Base-by-base conservation (phyloP, 2,329 filamentous ascomycete genomes). In the Penicillium sp. region DNA sequence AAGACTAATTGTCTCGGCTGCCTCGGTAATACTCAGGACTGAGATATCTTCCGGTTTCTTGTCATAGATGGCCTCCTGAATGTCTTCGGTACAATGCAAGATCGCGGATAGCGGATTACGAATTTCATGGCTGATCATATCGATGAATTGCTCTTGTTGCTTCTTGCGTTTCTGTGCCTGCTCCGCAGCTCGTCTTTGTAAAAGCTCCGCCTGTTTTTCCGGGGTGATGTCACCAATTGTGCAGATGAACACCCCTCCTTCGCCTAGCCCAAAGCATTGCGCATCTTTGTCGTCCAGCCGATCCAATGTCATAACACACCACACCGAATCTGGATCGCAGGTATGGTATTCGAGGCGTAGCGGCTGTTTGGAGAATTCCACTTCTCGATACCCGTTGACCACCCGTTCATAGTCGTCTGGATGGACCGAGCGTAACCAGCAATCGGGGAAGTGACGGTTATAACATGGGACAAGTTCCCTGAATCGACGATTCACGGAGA, bases 191-290 rank as follows among this genome's bases (percentile, higher is more conserved):
- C 86, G 81, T 63, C 83, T 90, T 70, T 95, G 89, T 32, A 91
- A 84, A 43, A 87, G 85, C 70, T 95, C 90, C 1, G 90, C 90
- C 79, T 87, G 87, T 70, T 95, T 96, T 68, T 94, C 89, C 50
- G 88, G 84, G 16, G 88, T 91, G 60, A 96, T 95, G 66, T 95
- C 90, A 0, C 90, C 93, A 47, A 95, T 87, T 5, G 68, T 67
- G 49, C 63, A 65, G n/a, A 67, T 55, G 8, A 58, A 61, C 0
- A 66, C 60, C 0, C 58, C 57, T 1, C 42, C 42, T 1, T 38
- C 41, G 6, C 36, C 11, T 2, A 62, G 23, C 0, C 47, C 26
- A 30, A 65, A 60, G 1, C 54, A 47, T 11, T 51, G 41, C 4
- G 55, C 34, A 23, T 65, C 55, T 1, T 51, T 41, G 2, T 45